Conservation (phyloP, 2,329 filamentous ascomycete species). For the Aspergillus sp. region DNA sequence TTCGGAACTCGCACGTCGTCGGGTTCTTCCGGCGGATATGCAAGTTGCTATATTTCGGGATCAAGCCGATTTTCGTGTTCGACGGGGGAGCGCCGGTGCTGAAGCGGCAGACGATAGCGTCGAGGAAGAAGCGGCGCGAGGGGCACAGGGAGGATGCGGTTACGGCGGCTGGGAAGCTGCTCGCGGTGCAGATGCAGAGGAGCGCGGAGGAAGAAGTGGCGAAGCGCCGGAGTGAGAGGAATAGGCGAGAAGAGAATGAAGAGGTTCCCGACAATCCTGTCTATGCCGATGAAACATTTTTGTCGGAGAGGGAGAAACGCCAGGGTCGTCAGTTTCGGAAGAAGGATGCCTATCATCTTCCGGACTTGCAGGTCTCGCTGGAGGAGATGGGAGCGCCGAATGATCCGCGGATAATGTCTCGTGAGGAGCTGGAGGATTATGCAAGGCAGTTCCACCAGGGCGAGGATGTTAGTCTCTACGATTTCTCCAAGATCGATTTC, state of each 20-base stretch:
- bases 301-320: slow-evolving; percentile 66
- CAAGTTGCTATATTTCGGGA: slow-evolving; percentile 93
- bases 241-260: slow-evolving; percentile 47
- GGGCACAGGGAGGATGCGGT: slow-evolving; percentile 87
- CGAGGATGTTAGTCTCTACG: slow-evolving; percentile 80
- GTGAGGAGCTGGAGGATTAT: slow-evolving; percentile 89
- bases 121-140: slow-evolving; percentile 69
- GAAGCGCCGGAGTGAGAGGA: slow-evolving; percentile 46
- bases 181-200: slow-evolving; percentile 90
- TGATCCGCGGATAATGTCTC: slow-evolving; percentile 91
- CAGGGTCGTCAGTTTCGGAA: slow-evolving; percentile 73
- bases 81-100: slow-evolving; percentile 86
- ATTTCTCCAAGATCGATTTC: slow-evolving; percentile 98
- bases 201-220: slow-evolving; percentile 75
- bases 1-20: slow-evolving; percentile 91
- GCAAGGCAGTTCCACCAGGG: slow-evolving; percentile 84
- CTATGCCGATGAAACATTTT: slow-evolving; percentile 82
- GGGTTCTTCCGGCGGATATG: slow-evolving; percentile 98
- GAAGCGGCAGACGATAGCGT: slow-evolving; percentile 82
- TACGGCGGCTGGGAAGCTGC: slow-evolving; percentile 77
- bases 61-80: slow-evolving; percentile 94
- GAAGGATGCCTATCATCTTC: slow-evolving; percentile 90
- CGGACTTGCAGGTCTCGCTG: slow-evolving; percentile 69
- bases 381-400: slow-evolving; percentile 80
- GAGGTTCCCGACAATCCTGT: slow-evolving; percentile 68